phyloP scores from a whole-genome alignment of 805 yeast species.

The Pichia scutulata region DNA sequence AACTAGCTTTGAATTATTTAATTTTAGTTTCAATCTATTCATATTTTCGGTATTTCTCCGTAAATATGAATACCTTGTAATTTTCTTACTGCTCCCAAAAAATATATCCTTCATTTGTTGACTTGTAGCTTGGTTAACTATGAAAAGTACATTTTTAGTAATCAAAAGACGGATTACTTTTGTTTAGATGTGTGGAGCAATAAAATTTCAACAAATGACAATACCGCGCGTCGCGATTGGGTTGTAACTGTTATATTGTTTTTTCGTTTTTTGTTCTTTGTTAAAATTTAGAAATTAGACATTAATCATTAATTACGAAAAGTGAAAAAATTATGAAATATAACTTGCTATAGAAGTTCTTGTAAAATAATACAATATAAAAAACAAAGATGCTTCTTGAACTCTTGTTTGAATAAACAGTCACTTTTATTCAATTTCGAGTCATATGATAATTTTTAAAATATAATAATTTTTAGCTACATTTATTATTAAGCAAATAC shows the following conservation, averaged over 20 bases:
- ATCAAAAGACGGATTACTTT: too few species aligned
- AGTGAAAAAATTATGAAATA: neutral
- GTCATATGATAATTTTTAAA: too few species aligned
- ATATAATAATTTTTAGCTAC: too few species aligned
- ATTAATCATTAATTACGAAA: neutral
- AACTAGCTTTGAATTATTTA: neutral
- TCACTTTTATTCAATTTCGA: neutral
- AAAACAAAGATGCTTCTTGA: too few species aligned
- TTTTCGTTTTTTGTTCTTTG: too few species aligned
- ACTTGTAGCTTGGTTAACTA: too few species aligned
- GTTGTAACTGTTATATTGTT: too few species aligned
- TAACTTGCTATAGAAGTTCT: neutral
- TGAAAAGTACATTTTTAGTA: too few species aligned
- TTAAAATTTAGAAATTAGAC: too few species aligned
- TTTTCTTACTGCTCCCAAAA: conserved; percentile 25
- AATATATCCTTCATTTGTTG: conserved; percentile 11
- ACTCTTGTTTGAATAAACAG: neutral
- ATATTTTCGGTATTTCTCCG: conserved; percentile 50
- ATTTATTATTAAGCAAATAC: neutral
- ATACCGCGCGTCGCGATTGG: too few species aligned
- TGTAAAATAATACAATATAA: neutral
- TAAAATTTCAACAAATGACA: too few species aligned
- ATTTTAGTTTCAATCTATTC: conserved; percentile 1
- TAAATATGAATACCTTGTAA: conserved; percentile 59
- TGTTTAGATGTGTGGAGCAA: too few species aligned